phyloP scores from a whole-genome alignment of 371 early-diverging fungal genomes.

The Mucor saturninus region DNA sequence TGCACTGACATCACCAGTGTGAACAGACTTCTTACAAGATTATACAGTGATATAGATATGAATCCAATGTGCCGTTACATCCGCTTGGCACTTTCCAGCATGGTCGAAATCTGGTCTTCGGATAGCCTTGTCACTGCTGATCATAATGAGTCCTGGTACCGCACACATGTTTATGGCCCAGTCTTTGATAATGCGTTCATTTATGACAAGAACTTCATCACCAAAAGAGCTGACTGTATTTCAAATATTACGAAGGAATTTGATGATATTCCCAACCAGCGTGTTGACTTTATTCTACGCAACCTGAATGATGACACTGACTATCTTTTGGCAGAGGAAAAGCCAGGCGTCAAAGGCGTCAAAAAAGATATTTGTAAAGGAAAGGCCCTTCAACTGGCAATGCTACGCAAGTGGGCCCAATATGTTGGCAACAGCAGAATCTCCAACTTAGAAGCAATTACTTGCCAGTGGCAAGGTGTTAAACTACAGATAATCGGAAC shows the following conservation, averaged over 20 bases:
- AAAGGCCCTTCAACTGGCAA: constrained; percentile 11
- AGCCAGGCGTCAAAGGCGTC: constrained; percentile 17
- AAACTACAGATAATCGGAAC: constrained; percentile 15
- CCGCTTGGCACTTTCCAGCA: constrained; percentile 13
- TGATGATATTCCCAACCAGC: constrained; percentile 16
- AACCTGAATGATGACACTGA: constrained; percentile 20
- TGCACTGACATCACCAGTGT: constrained; percentile 14
- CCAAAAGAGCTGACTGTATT: constrained; percentile 19
- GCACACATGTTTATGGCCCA: constrained; percentile 19
- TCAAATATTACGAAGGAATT: constrained; percentile 25
- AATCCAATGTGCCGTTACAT: constrained; percentile 19
- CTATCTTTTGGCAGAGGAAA: constrained; percentile 24
- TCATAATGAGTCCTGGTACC: constrained; percentile 19
- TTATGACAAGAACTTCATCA: constrained; percentile 10
- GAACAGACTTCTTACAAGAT: constrained; percentile 14
- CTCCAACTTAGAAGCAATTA: constrained; percentile 19
- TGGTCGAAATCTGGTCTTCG: constrained; percentile 17
- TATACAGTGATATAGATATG: constrained; percentile 13
- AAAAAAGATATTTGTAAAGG: constrained; percentile 16
- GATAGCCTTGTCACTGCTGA: constrained; percentile 11
- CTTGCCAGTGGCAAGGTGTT: constrained; percentile 23
- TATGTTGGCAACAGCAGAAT: constrained; percentile 16
- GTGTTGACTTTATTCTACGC: constrained; percentile 26
- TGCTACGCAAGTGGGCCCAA: constrained; percentile 15
- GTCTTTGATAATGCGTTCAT: constrained; percentile 20